These are phyloP conservation scores for Bolboschoenus planiculmis DNA, from an alignment of 176 grass and related monocot species.

Conservation along the genomic window DNA sequence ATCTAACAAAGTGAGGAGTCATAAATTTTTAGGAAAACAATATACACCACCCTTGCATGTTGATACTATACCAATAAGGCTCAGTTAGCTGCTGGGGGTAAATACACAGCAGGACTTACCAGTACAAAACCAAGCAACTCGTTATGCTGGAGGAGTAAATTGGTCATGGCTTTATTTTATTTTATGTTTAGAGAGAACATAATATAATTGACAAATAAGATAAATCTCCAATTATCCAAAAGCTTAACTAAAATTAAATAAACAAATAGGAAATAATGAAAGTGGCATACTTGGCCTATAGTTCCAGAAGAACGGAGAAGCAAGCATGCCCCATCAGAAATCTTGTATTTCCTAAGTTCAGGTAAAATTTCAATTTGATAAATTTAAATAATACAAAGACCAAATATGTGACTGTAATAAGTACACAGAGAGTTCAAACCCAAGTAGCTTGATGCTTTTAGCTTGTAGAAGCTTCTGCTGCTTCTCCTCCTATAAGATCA, in stretches of 20 bases:
- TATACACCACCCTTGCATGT: neutral
- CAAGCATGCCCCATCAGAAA: slow-evolving; percentile 54
- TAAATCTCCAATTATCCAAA: neutral
- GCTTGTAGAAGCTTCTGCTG: slow-evolving; percentile 59
- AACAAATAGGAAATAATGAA: neutral
- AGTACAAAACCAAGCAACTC: neutral
- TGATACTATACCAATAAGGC: neutral
- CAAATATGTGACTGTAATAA: slow-evolving; percentile 14
- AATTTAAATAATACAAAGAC: neutral
- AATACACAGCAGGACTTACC: neutral
- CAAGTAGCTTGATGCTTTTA: slow-evolving; percentile 60
- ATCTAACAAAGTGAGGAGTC: neutral
- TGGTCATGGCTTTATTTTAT: neutral
- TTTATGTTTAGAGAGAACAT: neutral
- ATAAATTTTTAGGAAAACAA: neutral
- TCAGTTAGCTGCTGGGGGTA: neutral
- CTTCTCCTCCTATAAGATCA: slow-evolving; percentile 57
- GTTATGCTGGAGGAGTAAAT: neutral
- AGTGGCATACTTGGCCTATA: slow-evolving; percentile 63
- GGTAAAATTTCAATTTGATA: neutral
- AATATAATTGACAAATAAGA: neutral
- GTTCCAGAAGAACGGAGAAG: slow-evolving; percentile 79
- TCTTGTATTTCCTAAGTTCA: slow-evolving; percentile 65
- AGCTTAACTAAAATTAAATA: neutral
- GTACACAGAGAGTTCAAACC: slow-evolving; percentile 40